phyloP scores from a whole-genome alignment of 192 early-diverging fungal species.

The Coemansia sp. region DNA sequence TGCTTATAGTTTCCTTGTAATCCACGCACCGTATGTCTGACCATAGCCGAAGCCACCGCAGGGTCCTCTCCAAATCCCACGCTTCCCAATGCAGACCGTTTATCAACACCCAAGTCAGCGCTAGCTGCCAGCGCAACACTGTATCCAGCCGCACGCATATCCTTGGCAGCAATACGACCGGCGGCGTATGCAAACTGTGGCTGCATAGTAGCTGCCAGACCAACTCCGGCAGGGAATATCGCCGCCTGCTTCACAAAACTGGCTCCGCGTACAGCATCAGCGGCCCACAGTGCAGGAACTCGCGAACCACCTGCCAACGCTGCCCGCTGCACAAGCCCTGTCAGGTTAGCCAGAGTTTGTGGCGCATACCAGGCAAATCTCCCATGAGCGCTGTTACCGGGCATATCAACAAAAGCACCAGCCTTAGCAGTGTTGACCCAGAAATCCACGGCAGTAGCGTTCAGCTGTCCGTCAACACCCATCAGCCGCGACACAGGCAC shows the following conservation, averaged over 20 bases:
- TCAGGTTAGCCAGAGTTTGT: conserved; percentile 45
- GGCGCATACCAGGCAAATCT: conserved; percentile 50
- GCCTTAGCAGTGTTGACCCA: conserved; percentile 52
- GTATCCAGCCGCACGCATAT: conserved; percentile 57
- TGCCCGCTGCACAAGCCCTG: conserved; percentile 51
- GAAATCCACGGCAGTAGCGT: conserved; percentile 49
- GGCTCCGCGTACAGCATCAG: conserved; percentile 58
- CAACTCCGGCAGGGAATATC: conserved; percentile 56
- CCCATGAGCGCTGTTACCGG: conserved; percentile 39
- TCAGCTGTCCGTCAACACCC: conserved; percentile 42
- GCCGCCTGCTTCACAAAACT: conserved; percentile 54
- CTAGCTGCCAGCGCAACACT: conserved; percentile 55
- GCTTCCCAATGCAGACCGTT: conserved; percentile 39
- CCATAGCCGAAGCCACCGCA: conserved; percentile 49
- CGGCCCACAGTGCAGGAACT: conserved; percentile 57
- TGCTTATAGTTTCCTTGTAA: conserved; percentile 62
- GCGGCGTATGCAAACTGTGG: conserved; percentile 54
- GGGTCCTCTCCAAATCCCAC: conserved; percentile 59
- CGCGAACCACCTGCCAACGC: conserved; percentile 47
- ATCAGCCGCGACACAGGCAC: conserved; percentile 54
- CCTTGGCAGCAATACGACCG: conserved; percentile 58
- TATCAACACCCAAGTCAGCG: conserved; percentile 55
- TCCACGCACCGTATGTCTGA: conserved; percentile 50
- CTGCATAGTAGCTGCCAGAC: conserved; percentile 56
- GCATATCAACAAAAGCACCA: conserved; percentile 56